Percentiles rank a stretch among this genome's conserved stretches.
Evolutionary conservation across 2,329 filamentous ascomycete species (phyloP).

Genomic region (Paraconiothyrium brasiliense): DNA sequence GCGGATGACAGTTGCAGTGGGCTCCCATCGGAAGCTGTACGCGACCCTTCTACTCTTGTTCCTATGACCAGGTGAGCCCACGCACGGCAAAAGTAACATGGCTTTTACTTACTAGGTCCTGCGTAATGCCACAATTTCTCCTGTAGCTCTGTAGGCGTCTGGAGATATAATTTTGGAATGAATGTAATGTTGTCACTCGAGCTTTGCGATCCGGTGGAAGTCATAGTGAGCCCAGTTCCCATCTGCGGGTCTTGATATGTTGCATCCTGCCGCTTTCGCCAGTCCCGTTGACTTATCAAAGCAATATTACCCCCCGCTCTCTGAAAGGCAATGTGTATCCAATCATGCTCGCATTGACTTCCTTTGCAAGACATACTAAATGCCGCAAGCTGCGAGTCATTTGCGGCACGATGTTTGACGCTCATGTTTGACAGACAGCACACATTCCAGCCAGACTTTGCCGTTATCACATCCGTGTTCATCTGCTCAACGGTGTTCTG

Average conservation of each 20-base stretch:
- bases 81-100: background rate
- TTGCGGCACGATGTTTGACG: background rate
- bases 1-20: background rate
- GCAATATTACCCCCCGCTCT: background rate
- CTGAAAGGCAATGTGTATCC: background rate
- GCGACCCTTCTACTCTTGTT: background rate
- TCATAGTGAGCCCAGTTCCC: constrained; percentile 1
- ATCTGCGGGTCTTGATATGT: background rate
- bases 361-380: background rate
- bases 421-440: background rate
- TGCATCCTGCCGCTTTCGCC: background rate
- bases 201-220: background rate
- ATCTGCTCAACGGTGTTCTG: background rate
- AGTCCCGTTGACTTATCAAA: background rate
- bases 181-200: background rate
- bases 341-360: background rate
- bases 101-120: background rate
- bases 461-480: background rate
- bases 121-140: background rate
- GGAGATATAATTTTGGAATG: background rate
- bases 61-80: background rate
- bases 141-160: background rate
- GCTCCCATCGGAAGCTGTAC: background rate
- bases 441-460: background rate
- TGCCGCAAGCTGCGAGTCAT: background rate